Percentiles rank a stretch among this genome's conserved stretches.
These are phyloP conservation scores for Ilyonectria destructans DNA, from an alignment of 2,329 filamentous ascomycete genomes.

Conservation along the genomic window DNA sequence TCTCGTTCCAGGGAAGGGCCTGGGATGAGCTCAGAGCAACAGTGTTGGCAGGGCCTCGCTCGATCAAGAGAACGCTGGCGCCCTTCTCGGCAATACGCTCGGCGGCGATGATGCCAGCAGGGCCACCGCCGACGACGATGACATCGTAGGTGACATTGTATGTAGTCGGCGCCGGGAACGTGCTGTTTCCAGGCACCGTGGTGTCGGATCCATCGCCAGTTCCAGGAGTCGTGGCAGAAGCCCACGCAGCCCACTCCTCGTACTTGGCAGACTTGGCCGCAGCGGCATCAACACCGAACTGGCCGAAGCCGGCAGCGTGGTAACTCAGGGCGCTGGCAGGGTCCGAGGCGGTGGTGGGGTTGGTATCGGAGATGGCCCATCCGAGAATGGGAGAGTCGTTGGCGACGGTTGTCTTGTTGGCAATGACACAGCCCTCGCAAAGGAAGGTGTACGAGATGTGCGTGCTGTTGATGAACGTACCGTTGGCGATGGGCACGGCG, in stretches of 20 bases:
- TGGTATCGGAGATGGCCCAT: slow-evolving; percentile 57
- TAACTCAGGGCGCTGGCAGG: slow-evolving; percentile 55
- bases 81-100: slow-evolving; percentile 47
- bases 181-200: slow-evolving; percentile 33
- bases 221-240: slow-evolving; percentile 37
- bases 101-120: slow-evolving; percentile 47
- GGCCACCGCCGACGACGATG: slow-evolving; percentile 47
- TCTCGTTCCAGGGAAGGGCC: slow-evolving; percentile 44
- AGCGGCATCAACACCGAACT: slow-evolving; percentile 54
- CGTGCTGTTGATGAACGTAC: slow-evolving; percentile 68
- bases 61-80: slow-evolving; percentile 46
- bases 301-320: slow-evolving; percentile 59
- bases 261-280: slow-evolving; percentile 54
- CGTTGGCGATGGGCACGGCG: slow-evolving; percentile 63
- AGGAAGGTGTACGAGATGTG: slow-evolving; percentile 70
- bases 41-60: slow-evolving; percentile 48
- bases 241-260: slow-evolving; percentile 46
- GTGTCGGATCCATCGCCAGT: slow-evolving; percentile 34
- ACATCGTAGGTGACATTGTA: slow-evolving; percentile 48
- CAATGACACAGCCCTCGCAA: slow-evolving; percentile 62
- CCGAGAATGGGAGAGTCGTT: slow-evolving; percentile 53
- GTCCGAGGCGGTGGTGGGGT: slow-evolving; percentile 52
- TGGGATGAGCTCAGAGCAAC: slow-evolving; percentile 43
- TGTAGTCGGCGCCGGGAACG: slow-evolving; percentile 33
- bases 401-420: slow-evolving; percentile 53